Conservation (phyloP, 2,329 filamentous ascomycete genomes). For the Colletotrichum horii region DNA sequence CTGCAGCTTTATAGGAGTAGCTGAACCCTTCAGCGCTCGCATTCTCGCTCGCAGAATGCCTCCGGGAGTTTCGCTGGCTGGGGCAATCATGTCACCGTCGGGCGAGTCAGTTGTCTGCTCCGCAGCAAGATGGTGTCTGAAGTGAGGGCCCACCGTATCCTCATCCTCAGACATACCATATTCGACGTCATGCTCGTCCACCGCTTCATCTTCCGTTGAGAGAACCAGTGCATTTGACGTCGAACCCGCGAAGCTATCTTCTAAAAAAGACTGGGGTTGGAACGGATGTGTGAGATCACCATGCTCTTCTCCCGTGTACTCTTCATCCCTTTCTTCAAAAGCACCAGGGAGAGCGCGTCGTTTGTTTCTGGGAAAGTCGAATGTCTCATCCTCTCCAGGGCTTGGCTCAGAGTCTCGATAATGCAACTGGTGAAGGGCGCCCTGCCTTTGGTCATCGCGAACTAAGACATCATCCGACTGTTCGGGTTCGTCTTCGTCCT, state of each 20-base stretch:
- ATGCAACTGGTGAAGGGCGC: background rate
- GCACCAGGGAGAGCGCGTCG: constrained; percentile 73
- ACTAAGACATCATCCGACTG: background rate
- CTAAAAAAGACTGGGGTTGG: constrained; percentile 83
- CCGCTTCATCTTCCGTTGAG: constrained; percentile 64
- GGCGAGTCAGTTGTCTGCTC: constrained; percentile 65
- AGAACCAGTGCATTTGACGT: constrained; percentile 64
- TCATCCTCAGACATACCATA: constrained; percentile 76
- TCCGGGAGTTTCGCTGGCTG: constrained; percentile 59
- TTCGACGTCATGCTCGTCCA: constrained; percentile 69
- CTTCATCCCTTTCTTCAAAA: constrained; percentile 69
- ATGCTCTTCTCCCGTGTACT: constrained; percentile 49
- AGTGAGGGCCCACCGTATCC: constrained; percentile 80
- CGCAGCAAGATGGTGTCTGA: constrained; percentile 75
- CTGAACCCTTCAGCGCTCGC: constrained; percentile 66
- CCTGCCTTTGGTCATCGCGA: background rate
- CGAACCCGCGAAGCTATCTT: constrained; percentile 86
- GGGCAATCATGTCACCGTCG: constrained; percentile 50
- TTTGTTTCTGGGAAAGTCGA: constrained; percentile 56
- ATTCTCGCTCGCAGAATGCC: constrained; percentile 68
- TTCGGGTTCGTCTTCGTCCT: constrained; percentile 66
- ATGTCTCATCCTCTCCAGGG: constrained; percentile 55
- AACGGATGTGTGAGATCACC: constrained; percentile 41
- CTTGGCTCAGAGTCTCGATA: constrained; percentile 43
- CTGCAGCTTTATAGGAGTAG: constrained; percentile 63